phyloP scores from a whole-genome alignment of 345 rosid species.

The Luvunga scandens region DNA sequence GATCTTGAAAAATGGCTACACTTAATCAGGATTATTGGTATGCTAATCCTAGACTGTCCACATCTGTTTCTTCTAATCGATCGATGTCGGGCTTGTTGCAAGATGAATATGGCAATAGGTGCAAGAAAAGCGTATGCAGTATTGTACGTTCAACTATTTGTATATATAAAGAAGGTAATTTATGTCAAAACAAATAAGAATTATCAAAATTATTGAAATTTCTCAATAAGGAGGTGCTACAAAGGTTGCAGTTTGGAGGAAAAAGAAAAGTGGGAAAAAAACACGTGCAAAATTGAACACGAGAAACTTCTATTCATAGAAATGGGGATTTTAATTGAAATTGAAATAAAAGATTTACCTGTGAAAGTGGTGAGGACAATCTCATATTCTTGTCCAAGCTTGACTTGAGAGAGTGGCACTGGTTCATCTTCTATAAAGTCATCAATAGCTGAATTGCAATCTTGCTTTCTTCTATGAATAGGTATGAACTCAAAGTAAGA shows the following conservation, averaged over 20 bases:
- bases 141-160: background rate
- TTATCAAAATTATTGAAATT: no score
- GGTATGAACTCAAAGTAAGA: conserved; percentile 94
- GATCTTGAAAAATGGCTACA: no score
- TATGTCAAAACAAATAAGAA: background rate
- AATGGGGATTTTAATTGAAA: background rate
- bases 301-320: background rate
- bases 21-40: background rate
- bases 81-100: background rate
- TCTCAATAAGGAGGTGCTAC: no score
- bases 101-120: background rate
- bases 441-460: conserved; percentile 26
- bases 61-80: background rate
- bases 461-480: conserved; percentile 46
- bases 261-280: background rate
- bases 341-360: conserved; percentile 39
- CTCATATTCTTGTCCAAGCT: conserved; percentile 77
- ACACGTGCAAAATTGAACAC: background rate
- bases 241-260: background rate
- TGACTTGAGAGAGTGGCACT: conserved; percentile 70
- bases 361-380: conserved; percentile 93
- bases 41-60: background rate
- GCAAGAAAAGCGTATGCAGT: background rate
- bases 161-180: background rate
- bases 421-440: conserved; percentile 79